phyloP scores from a whole-genome alignment of 108 stramenopile species.

The Pinguiococcus pyrenoidosus region DNA sequence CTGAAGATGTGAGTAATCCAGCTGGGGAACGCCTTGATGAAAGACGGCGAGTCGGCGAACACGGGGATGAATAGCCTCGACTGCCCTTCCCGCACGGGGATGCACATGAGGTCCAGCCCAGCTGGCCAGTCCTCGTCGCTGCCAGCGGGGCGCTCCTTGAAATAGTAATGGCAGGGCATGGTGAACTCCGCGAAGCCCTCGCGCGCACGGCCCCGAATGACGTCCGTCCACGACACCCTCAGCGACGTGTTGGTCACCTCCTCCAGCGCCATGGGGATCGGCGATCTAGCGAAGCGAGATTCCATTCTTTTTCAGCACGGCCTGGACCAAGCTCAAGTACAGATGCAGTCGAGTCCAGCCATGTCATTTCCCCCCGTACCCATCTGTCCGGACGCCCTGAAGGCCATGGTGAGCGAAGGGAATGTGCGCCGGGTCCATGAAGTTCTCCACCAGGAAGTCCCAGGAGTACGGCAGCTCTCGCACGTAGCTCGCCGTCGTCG shows the following conservation, averaged over 20 bases:
- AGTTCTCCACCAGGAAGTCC: slow-evolving; percentile 45
- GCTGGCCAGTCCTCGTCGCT: slow-evolving; percentile 10
- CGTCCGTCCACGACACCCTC: slow-evolving; percentile 27
- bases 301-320: too few species aligned
- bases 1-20: slow-evolving; percentile 24
- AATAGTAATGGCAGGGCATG: slow-evolving; percentile 34
- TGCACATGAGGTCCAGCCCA: slow-evolving; percentile 9
- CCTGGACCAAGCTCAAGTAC: too few species aligned
- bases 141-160: slow-evolving; percentile 8
- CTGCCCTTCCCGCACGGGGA: slow-evolving; percentile 28
- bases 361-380: too few species aligned
- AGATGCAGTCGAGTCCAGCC: too few species aligned
- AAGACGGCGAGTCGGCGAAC: too few species aligned
- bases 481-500: slow-evolving; percentile 24
- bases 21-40: slow-evolving; percentile 13
- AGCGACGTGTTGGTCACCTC: slow-evolving; percentile 34
- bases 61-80: slow-evolving; percentile 22
- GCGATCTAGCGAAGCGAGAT: too few species aligned
- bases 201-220: slow-evolving; percentile 14
- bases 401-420: slow-evolving; percentile 59
- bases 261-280: slow-evolving; percentile 26
- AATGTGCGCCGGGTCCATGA: slow-evolving; percentile 53
- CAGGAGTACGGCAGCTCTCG: slow-evolving; percentile 60
- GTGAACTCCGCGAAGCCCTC: slow-evolving; percentile 32
- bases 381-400: slow-evolving; percentile 34